Evolutionary conservation across 345 rosid species (phyloP).

Genomic region (Eucalyptus tenuipes): DNA sequence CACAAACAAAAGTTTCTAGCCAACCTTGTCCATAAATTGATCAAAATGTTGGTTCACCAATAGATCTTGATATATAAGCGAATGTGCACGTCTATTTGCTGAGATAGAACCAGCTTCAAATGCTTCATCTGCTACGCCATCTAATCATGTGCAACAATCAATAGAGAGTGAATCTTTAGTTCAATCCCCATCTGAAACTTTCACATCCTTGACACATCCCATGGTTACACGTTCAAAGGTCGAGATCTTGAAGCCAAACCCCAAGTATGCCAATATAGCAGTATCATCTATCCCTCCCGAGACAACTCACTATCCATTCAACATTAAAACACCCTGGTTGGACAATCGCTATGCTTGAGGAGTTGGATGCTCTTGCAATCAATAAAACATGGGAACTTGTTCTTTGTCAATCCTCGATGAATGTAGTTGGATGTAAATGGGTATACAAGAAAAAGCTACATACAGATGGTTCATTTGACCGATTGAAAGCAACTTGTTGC

Average conservation of each 20-base stretch:
- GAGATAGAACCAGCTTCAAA: not conserved
- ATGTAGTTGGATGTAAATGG: too few relatives aligned
- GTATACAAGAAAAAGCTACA: too few relatives aligned
- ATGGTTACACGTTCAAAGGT: not conserved
- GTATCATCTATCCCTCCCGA: not conserved
- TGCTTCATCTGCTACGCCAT: not conserved
- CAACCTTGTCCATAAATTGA: not conserved
- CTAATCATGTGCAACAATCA: not conserved
- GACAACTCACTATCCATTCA: too few relatives aligned
- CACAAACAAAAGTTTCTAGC: not conserved
- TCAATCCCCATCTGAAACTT: not conserved
- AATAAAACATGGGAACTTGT: too few relatives aligned
- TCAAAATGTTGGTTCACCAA: not conserved
- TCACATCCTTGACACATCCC: not conserved
- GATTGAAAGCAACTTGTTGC: too few relatives aligned
- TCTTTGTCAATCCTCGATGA: too few relatives aligned
- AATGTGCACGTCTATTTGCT: not conserved
- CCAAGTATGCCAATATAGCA: not conserved
- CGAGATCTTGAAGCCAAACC: not conserved
- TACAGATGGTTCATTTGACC: too few relatives aligned
- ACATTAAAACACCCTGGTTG: too few relatives aligned
- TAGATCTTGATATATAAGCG: not conserved
- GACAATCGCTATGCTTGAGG: too few relatives aligned
- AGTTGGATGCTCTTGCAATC: too few relatives aligned
- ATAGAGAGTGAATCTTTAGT: not conserved